Base-by-base conservation (phyloP, 140 eudicot species). In the Cichorium intybus region DNA sequence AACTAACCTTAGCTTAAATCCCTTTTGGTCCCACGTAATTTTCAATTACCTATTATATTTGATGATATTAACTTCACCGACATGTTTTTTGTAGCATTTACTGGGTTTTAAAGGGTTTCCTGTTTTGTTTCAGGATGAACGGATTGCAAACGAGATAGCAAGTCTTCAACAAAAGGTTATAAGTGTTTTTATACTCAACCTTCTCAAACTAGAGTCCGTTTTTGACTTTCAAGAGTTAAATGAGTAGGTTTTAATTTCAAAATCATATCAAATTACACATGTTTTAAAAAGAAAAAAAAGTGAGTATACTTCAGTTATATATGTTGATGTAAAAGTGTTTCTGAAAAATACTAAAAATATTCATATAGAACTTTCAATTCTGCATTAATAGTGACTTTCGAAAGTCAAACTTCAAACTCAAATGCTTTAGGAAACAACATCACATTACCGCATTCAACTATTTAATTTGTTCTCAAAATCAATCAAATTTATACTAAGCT, bases 151-250 rank as follows among this genome's bases (percentile, higher is more conserved):
- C 43, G 84, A 82, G 75, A 82, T 82, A 26, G 67, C 69, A 4
- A 68, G 26, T 46, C 88, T 85, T 57, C 80, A 82, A 64, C 77
- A 69, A 52, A 74, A 82, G 94, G 88, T 72, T 35, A 49, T 24
- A 27, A 23, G n/a, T 26, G 22, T 7, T 43, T n/a, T 20, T 45
- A 17, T n/a, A 41, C 10, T 22, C 15, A 20, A 24, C 29, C 8
- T 6, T 21, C 31, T 22, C 10, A 46, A 60, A 41, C 28, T 46
- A 12, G 65, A 22, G 64, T 60, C 46, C 4, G 29, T 26, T 26
- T 11, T 62, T 56, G 62, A 62, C 63, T 29, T 60, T 51, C 37
- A 35, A 54, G 34, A 27, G 33, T 18, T 48, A 46, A 24, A 16
- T 24, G 37, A 34, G 62, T 66, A 23, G 9, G 5, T 60, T 34